phyloP scores from a whole-genome alignment of 768 basidiomycete species.

The Kwoniella shandongensis region DNA sequence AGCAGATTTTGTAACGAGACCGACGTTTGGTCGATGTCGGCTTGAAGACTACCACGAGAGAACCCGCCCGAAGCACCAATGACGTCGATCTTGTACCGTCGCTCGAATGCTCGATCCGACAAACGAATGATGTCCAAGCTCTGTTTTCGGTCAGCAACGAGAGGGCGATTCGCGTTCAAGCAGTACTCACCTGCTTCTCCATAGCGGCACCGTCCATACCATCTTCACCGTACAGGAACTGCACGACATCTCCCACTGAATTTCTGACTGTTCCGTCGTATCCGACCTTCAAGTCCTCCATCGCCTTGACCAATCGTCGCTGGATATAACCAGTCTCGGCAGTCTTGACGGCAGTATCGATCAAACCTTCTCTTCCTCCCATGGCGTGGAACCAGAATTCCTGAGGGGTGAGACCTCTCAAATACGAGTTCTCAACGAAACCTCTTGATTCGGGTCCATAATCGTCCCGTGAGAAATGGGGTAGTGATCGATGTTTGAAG shows the following conservation, averaged over 20 bases:
- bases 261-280: conserved; percentile 98
- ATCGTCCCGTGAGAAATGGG: conserved; percentile 98
- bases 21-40: conserved; percentile 82
- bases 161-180: not conserved
- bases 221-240: conserved; percentile 97
- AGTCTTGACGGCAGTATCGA: conserved; percentile 99
- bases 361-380: conserved; percentile 98
- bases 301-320: conserved; percentile 92
- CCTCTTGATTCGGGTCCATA: conserved; percentile 97
- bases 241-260: conserved; percentile 91
- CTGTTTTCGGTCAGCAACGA: conserved; percentile 24
- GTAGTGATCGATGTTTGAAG: conserved; percentile 91
- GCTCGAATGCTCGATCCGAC: conserved; percentile 78
- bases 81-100: conserved; percentile 84
- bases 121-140: conserved; percentile 84
- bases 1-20: conserved; percentile 77
- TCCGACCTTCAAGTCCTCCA: conserved; percentile 95
- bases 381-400: conserved; percentile 99
- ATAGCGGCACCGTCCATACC: conserved; percentile 99
- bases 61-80: conserved; percentile 60
- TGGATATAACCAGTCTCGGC: conserved; percentile 99
- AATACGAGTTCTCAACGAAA: conserved; percentile 98
- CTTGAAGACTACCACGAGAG: conserved; percentile 73
- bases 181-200: conserved; percentile 68
- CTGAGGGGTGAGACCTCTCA: conserved; percentile 92